Evolutionary conservation across 208 protist species (phyloP), one percentile per base, ranked within the genome.

Genomic region (Phytomonas francai): DNA sequence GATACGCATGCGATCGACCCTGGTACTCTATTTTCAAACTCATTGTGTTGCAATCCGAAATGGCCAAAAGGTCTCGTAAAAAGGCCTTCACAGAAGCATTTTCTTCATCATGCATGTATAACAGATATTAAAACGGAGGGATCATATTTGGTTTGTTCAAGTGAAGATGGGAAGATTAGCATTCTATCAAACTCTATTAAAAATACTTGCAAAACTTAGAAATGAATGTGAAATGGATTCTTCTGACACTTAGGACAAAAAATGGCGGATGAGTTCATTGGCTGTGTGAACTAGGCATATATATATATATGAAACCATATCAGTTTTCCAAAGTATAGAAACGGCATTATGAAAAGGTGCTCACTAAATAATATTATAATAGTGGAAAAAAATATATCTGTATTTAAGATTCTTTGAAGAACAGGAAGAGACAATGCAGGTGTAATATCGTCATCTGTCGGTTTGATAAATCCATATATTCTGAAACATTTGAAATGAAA

Each of bases 41-140:
- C 7, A 28, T 65, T 54, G 28, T 59, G 45, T 42, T 65, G 12
- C 54, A 73, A 56, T 87, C 70, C 68, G 8, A 70, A 29, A 4
- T 62, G 2, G 72, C 66, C 22, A 59, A 74, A 27, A 58, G 71
- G 7, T 39, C 79, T 7, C 64, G 56, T 14, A 73, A 77, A 8
- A 64, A 68, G 54, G 71, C 62, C 39, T 49, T 49, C 14, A 49
- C 39, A 49, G 29, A 76, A 80, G 63, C 69, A 86, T 27, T 73
- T 75, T 16, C 64, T 88, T 19, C 87, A 92, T 61, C 79, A 78
- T 49, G 73, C 79, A 29, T 58, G 67, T 22, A 80, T 92, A 19
- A 82, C 70, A 0, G 87, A 92, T 60, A 71, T 89, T 22, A 89
- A 92, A 59, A 71, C 84, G 59, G 83, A 92, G n/a, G 81, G 80